Conservation (phyloP, 1,284 basidiomycete genomes). For the Boletus mariae region DNA sequence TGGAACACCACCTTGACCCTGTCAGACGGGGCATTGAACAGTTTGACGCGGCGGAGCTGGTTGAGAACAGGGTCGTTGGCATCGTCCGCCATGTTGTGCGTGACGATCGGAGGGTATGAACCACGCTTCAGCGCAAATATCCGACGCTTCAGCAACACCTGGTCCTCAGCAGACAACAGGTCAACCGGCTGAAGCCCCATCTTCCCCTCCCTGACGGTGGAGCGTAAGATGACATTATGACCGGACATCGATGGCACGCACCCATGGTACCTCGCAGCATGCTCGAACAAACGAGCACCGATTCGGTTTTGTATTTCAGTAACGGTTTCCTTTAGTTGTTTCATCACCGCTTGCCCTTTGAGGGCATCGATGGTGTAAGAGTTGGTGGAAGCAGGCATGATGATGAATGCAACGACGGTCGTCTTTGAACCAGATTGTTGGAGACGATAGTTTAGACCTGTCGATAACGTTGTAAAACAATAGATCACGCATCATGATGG, state of each 20-base stretch:
- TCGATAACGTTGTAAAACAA: slow-evolving; percentile 2
- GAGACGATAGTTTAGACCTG: slow-evolving; percentile 81
- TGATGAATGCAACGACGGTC: slow-evolving; percentile 97
- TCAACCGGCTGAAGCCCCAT: slow-evolving; percentile 71
- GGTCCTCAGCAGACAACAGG: slow-evolving; percentile 88
- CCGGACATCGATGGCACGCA: slow-evolving; percentile 34
- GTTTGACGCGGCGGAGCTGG: slow-evolving; percentile 88
- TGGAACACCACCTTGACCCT: slow-evolving; percentile 98
- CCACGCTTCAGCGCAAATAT: slow-evolving; percentile 96
- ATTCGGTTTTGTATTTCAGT: slow-evolving; percentile 92
- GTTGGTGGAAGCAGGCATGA: slow-evolving; percentile 95
- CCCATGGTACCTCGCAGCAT: slow-evolving; percentile 90
- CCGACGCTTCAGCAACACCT: slow-evolving; percentile 92
- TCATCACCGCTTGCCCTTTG: slow-evolving; percentile 97
- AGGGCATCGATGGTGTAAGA: slow-evolving; percentile 97
- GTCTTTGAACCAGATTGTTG: slow-evolving; percentile 76
- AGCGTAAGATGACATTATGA: slow-evolving; percentile 1
- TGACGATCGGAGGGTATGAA: slow-evolving; percentile 88
- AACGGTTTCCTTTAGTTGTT: slow-evolving; percentile 93
- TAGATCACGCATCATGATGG: not conserved
- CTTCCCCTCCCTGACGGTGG: slow-evolving; percentile 61
- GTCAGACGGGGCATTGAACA: slow-evolving; percentile 84
- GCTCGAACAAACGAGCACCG: slow-evolving; percentile 89
- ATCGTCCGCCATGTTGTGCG: slow-evolving; percentile 98
- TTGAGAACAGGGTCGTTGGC: slow-evolving; percentile 88